A percentile compares a stretch with the other conserved stretches of the same genome.
Conservation (phyloP, 148 eudicot genomes). For the Rhododendron molle region DNA sequence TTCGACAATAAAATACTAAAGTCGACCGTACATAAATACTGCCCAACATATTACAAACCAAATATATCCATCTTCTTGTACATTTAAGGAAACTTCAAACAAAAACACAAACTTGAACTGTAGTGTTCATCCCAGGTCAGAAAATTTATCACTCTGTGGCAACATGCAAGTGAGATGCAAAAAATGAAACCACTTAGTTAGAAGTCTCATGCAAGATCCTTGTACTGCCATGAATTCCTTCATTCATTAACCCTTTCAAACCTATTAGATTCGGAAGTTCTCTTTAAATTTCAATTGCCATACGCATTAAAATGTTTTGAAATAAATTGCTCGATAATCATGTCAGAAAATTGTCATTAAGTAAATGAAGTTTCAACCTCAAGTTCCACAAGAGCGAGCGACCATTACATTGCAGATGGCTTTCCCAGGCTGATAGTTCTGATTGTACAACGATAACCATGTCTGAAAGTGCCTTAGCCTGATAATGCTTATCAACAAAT, state of each 20-base stretch:
- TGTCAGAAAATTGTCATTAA: neutral
- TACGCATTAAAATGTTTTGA: neutral
- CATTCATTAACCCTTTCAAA: neutral
- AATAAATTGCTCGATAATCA: neutral
- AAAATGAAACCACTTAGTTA: neutral
- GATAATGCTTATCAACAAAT: conserved; percentile 90
- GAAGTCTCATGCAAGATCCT: neutral
- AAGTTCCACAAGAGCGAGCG: conserved; percentile 72
- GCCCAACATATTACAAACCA: neutral
- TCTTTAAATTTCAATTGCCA: neutral
- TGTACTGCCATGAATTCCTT: neutral
- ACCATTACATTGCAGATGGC: conserved; percentile 95
- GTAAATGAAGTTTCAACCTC: conserved; percentile 41
- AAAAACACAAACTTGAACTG: neutral
- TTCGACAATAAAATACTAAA: neutral
- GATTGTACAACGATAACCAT: conserved; percentile 95
- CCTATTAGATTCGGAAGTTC: neutral
- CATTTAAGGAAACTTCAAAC: neutral
- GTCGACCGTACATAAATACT: neutral
- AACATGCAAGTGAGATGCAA: neutral
- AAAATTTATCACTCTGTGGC: neutral
- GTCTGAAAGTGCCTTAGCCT: conserved; percentile 92
- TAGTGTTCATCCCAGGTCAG: neutral
- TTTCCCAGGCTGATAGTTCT: conserved; percentile 86
- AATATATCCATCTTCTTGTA: neutral